Evolutionary conservation across 2,329 filamentous ascomycete genomes (phyloP), one percentile per base, ranked within the genome.

Genomic region (Clonostachys solani): DNA sequence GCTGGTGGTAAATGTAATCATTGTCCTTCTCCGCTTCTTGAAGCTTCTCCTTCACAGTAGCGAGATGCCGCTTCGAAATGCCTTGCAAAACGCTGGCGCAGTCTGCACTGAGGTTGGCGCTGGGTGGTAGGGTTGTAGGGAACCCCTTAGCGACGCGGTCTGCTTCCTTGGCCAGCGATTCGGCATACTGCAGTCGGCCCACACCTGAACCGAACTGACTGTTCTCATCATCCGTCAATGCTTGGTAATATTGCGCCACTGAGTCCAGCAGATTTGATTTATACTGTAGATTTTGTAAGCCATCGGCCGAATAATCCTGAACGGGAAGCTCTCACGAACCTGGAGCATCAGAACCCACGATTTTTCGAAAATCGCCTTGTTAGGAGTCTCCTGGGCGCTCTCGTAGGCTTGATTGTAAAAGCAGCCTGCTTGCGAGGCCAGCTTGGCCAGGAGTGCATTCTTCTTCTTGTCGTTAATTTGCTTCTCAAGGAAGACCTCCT

Each of bases 401-500:
- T 99, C 94, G 1, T 87, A 78, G 2, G 91, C 90, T 62, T 97
- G 92, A 1, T 80, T 76, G 62, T 96, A 99, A 4, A 99, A 71
- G 62, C 89, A 92, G 5, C 87, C 87, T 3, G 92, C 89, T 60
- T 99, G 94, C 47, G 91, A 90, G 13, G 94, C 89, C 47, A 99
- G 74, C 66, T 99, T 99, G 5, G 94, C 95, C 52, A 99, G 71
- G 52, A 99, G 74, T 7, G 87, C 92, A 29, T 89, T 82, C 68
- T 97, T 99, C 72, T 97, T 99, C 53, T 87, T 83, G 63, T 97
- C 94, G 13, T 85, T 78, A 52, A 95, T 83, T 67, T 97, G 94
- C 71, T 96, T 97, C 70, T 99, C 95, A 33, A 99, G 74, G 57
- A 99, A 99, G 4, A 97, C 90, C 65, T 99, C 94, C 65, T 99